phyloP scores from a whole-genome alignment of 2,329 filamentous ascomycete genomes.

The Fusarium gaditjirri region DNA sequence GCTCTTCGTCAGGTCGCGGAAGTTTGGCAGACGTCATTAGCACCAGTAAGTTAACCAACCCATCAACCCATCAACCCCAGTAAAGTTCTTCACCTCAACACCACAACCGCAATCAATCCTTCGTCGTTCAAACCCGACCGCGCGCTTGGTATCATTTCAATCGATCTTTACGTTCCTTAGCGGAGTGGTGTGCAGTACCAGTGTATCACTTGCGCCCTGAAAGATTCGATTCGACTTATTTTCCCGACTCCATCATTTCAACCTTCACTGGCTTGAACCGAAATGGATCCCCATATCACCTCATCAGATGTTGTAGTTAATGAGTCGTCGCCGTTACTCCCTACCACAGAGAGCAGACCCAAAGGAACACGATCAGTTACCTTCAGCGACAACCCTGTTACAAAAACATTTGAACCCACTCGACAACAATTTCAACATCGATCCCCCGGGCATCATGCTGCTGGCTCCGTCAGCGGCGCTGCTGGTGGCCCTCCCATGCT shows the following conservation, averaged over 20 bases:
- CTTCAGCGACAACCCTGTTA: conserved; percentile 77
- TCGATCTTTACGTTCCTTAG: background rate
- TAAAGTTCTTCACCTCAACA: conserved; percentile 37
- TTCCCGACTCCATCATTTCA: conserved; percentile 3
- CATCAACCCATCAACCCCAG: background rate
- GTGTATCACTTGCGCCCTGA: conserved; percentile 10
- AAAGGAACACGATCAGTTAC: conserved; percentile 74
- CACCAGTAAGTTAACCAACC: conserved; percentile 16
- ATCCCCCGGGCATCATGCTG: conserved; percentile 47
- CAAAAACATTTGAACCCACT: conserved; percentile 68
- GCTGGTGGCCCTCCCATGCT: conserved; percentile 68
- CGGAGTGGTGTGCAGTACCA: conserved; percentile 10
- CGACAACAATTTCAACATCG: conserved; percentile 38
- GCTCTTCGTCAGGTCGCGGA: conserved; percentile 19
- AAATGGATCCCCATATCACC: conserved; percentile 44
- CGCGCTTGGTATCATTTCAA: background rate
- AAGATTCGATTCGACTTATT: conserved; percentile 13
- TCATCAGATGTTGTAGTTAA: conserved; percentile 30
- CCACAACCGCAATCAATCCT: conserved; percentile 15
- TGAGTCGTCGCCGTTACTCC: conserved; percentile 53
- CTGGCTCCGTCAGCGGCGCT: conserved; percentile 47
- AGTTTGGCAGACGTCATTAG: conserved; percentile 42
- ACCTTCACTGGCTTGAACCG: conserved; percentile 20
- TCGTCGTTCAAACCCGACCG: conserved; percentile 15
- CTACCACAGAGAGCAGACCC: conserved; percentile 50